Conservation (phyloP, 495 filamentous ascomycete genomes). For the Lepidopterella palustris region DNA sequence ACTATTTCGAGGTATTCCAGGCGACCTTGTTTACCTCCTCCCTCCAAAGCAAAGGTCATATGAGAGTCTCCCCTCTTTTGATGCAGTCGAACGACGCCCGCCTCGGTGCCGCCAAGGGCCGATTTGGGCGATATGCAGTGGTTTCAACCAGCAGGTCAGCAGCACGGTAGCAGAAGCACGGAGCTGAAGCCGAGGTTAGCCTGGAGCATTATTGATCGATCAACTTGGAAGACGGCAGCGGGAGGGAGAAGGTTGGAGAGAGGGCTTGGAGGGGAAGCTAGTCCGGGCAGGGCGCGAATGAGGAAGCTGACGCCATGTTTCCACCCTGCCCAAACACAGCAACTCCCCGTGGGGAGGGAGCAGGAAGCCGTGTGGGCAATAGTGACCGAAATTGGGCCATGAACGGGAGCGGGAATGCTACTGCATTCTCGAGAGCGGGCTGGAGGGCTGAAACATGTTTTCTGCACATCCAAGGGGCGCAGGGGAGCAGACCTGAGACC, state of each 20-base stretch:
- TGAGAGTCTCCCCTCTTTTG: neutral
- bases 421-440: constrained; percentile 4
- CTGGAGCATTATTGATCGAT: neutral
- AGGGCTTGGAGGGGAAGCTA: neutral
- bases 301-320: neutral
- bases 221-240: too few species aligned
- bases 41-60: neutral
- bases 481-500: too few species aligned
- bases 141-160: neutral
- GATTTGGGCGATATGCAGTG: neutral
- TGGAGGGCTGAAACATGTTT: neutral
- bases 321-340: neutral
- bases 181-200: constrained; percentile 2
- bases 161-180: neutral
- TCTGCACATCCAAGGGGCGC: constrained; percentile 1
- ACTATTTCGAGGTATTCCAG: neutral
- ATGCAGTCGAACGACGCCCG: neutral
- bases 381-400: neutral
- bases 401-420: neutral
- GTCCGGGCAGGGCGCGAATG: constrained; percentile 1
- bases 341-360: neutral
- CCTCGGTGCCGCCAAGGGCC: neutral
- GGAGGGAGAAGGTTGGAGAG: neutral
- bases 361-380: neutral
- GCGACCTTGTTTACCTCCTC: neutral